Evolutionary conservation across 2,329 filamentous ascomycete species (phyloP).

Genomic region (Pseudofabraea citricarpa): DNA sequence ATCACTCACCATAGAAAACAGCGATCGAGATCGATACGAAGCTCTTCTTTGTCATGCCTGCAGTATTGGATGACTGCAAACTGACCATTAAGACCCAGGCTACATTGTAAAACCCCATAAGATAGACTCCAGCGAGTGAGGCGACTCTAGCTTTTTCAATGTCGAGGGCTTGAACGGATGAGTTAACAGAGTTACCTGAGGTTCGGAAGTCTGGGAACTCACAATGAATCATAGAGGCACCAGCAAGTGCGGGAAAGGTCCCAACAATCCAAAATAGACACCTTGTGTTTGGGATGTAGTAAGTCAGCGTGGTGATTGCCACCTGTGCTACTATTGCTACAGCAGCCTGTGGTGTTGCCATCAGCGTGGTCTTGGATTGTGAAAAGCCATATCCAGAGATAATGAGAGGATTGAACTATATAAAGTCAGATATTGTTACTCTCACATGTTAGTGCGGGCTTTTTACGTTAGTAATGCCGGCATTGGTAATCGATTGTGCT

Average conservation of each 20-base stretch:
- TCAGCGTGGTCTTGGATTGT: constrained; percentile 26
- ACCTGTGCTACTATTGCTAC: constrained; percentile 3
- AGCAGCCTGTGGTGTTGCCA: constrained; percentile 57
- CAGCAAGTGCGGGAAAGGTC: constrained; percentile 49
- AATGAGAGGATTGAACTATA: constrained; percentile 28
- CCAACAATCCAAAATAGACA: constrained; percentile 2
- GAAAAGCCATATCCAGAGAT: constrained; percentile 30
- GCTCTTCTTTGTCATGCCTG: constrained; percentile 56
- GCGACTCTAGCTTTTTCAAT: constrained; percentile 42
- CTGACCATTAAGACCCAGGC: constrained; percentile 3
- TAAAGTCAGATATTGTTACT: neutral
- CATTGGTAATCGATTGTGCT: constrained; percentile 30
- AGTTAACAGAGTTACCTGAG: neutral
- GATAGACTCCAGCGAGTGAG: constrained; percentile 56
- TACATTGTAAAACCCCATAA: constrained; percentile 31
- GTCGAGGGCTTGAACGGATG: neutral
- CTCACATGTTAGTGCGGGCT: neutral
- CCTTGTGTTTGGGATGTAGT: constrained; percentile 3
- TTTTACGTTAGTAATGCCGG: constrained; percentile 32
- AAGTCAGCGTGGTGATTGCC: neutral
- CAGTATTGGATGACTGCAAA: constrained; percentile 60
- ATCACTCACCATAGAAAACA: neutral
- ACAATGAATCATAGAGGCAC: constrained; percentile 53
- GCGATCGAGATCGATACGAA: constrained; percentile 27
- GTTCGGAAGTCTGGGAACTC: constrained; percentile 23